These are phyloP conservation scores for Leishmania aethiopica DNA, from an alignment of 208 protist genomes.

Conservation along the genomic window DNA sequence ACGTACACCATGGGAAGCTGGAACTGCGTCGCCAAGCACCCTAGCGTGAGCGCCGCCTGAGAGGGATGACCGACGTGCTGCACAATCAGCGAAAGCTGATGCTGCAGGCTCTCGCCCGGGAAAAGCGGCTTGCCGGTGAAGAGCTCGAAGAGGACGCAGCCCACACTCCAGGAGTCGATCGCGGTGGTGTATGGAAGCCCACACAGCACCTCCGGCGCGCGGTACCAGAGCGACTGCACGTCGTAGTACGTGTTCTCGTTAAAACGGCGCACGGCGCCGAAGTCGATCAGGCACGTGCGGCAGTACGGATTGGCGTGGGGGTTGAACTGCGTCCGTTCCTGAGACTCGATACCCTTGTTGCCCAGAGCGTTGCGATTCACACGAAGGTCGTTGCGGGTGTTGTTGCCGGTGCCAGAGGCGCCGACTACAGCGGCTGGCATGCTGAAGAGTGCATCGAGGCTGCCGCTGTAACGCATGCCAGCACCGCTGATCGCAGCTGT, in stretches of 20 bases:
- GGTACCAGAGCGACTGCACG: conserved; percentile 95
- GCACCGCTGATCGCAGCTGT: background rate
- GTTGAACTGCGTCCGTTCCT: conserved; percentile 8
- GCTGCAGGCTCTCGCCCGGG: conserved; percentile 82
- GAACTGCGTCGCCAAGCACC: conserved; percentile 42
- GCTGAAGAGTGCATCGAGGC: conserved; percentile 28
- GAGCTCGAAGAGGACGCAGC: conserved; percentile 92
- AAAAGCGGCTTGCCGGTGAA: conserved; percentile 95
- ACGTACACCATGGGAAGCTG: conserved; percentile 36
- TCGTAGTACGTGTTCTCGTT: conserved; percentile 97
- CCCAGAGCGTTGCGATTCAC: conserved; percentile 15
- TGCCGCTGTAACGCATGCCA: conserved; percentile 16
- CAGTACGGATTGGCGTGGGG: conserved; percentile 24
- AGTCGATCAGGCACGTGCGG: conserved; percentile 95
- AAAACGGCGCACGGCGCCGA: conserved; percentile 96
- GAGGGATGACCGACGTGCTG: conserved; percentile 90
- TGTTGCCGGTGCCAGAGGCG: conserved; percentile 16
- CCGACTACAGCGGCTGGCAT: conserved; percentile 12
- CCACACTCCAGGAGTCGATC: conserved; percentile 94
- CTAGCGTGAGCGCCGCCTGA: conserved; percentile 51
- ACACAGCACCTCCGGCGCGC: conserved; percentile 92
- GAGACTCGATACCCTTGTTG: conserved; percentile 1
- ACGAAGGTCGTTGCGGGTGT: conserved; percentile 20
- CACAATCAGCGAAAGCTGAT: conserved; percentile 93
- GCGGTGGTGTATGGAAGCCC: conserved; percentile 90